phyloP scores from a whole-genome alignment of 2,329 filamentous ascomycete species.

The Venturia nashicola region DNA sequence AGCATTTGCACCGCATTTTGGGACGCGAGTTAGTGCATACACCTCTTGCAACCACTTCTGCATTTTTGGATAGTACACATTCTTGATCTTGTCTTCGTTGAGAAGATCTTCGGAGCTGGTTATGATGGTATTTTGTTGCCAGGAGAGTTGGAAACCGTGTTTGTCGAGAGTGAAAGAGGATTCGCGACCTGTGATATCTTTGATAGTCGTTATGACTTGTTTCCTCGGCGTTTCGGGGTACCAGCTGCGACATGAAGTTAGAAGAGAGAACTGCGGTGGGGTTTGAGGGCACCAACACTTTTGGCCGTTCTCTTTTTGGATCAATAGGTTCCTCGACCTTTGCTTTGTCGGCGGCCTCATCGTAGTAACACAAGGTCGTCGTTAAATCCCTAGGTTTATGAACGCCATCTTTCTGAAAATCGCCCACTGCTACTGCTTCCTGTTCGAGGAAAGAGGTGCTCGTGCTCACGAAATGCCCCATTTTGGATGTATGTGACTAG shows the following conservation, averaged over 20 bases:
- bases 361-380: slow-evolving; percentile 2
- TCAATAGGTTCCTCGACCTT: neutral
- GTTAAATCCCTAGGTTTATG: neutral
- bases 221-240: slow-evolving; percentile 6
- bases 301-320: neutral
- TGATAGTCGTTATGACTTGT: slow-evolving; percentile 4
- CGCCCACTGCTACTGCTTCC: neutral
- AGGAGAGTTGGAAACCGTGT: slow-evolving; percentile 9
- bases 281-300: neutral
- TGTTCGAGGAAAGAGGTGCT: neutral
- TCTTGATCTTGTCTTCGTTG: slow-evolving; percentile 9
- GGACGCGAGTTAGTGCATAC: neutral
- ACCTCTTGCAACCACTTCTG: slow-evolving; percentile 9
- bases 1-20: neutral
- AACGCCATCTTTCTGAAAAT: neutral
- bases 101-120: slow-evolving; percentile 5
- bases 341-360: slow-evolving; percentile 3
- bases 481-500: neutral
- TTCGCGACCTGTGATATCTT: slow-evolving; percentile 9
- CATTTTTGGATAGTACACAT: slow-evolving; percentile 10
- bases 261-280: neutral
- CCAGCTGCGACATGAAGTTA: neutral
- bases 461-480: neutral
- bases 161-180: slow-evolving; percentile 7
- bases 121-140: slow-evolving; percentile 1